Percentiles rank a stretch among this genome's conserved stretches.
phyloP scores from a whole-genome alignment of 192 early-diverging fungal genomes.

The Rhizophagus prolifer region DNA sequence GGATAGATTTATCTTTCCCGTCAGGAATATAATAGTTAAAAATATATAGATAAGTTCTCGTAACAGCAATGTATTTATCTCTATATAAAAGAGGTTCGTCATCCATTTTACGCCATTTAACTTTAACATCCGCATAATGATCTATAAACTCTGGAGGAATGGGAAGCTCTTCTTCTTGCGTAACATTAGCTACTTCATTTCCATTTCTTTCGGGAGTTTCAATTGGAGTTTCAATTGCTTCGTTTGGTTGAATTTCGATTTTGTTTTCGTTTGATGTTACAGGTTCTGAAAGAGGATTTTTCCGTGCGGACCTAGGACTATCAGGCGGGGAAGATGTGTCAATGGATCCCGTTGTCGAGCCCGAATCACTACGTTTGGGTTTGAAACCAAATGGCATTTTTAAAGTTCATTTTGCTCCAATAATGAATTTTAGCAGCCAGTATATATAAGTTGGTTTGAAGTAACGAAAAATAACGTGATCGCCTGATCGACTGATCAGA shows the following conservation, averaged over 20 bases:
- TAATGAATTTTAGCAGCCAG: too few relatives aligned
- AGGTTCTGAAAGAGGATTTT: neutral
- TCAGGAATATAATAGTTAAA: constrained; percentile 29
- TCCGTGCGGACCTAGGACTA: neutral
- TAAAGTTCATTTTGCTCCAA: neutral
- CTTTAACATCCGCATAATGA: neutral
- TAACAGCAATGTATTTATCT: constrained; percentile 23
- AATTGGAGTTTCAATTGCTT: too few relatives aligned
- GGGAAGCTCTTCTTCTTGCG: neutral
- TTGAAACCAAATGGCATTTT: neutral
- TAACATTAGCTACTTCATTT: neutral
- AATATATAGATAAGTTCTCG: constrained; percentile 25
- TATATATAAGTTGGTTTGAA: too few relatives aligned
- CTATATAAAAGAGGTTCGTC: constrained; percentile 22
- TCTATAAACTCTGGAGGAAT: neutral
- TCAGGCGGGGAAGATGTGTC: neutral
- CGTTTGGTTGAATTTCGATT: too few relatives aligned
- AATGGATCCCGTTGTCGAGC: neutral
- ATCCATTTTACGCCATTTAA: constrained; percentile 6
- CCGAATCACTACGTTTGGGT: neutral
- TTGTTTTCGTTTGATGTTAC: neutral
- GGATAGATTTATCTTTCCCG: constrained; percentile 12
- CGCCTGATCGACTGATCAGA: too few relatives aligned
- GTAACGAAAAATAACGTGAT: too few relatives aligned
- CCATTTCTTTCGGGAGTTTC: too few relatives aligned